Percentiles rank a stretch among this genome's conserved stretches.
These are phyloP conservation scores for Penicillium canescens DNA, from an alignment of 495 filamentous ascomycete genomes.

Conservation along the genomic window DNA sequence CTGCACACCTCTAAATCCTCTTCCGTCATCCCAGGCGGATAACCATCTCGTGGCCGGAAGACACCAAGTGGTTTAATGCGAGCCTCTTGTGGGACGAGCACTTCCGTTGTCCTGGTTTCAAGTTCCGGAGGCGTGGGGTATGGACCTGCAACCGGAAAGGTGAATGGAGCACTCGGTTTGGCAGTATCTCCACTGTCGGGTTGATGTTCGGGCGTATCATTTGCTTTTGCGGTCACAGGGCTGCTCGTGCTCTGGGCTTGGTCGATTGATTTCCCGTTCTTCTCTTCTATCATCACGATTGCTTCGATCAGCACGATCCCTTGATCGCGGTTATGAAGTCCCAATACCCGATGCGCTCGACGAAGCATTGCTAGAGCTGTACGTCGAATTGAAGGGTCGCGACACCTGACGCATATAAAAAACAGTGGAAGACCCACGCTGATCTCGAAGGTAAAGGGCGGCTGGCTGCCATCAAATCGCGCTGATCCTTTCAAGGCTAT, in stretches of 20 bases:
- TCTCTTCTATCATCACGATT: too few species aligned
- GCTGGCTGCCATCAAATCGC: slow-evolving; percentile 22
- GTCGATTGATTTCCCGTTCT: too few species aligned
- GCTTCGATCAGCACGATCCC: slow-evolving; percentile 24
- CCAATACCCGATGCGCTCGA: slow-evolving; percentile 22
- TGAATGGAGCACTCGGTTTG: background rate
- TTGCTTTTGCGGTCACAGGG: background rate
- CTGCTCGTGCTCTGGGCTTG: too few species aligned
- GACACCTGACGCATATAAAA: slow-evolving; percentile 30
- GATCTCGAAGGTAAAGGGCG: slow-evolving; percentile 34
- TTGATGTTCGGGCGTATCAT: background rate
- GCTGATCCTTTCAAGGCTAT: slow-evolving; percentile 13
- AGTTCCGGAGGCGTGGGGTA: background rate
- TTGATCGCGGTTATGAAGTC: slow-evolving; percentile 23
- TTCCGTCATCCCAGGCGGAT: slow-evolving; percentile 15
- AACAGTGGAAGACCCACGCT: slow-evolving; percentile 26
- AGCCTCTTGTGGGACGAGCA: slow-evolving; percentile 29
- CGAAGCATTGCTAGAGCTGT: slow-evolving; percentile 26
- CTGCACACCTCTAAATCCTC: slow-evolving; percentile 19
- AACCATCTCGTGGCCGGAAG: slow-evolving; percentile 23
- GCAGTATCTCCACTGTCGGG: background rate
- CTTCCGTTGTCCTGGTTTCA: background rate
- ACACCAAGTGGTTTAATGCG: slow-evolving; percentile 25
- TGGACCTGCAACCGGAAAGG: background rate
- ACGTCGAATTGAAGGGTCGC: slow-evolving; percentile 24